Base-by-base conservation (phyloP, 1,139 yeast genomes). In the Nakaseomyces delphensis region DNA sequence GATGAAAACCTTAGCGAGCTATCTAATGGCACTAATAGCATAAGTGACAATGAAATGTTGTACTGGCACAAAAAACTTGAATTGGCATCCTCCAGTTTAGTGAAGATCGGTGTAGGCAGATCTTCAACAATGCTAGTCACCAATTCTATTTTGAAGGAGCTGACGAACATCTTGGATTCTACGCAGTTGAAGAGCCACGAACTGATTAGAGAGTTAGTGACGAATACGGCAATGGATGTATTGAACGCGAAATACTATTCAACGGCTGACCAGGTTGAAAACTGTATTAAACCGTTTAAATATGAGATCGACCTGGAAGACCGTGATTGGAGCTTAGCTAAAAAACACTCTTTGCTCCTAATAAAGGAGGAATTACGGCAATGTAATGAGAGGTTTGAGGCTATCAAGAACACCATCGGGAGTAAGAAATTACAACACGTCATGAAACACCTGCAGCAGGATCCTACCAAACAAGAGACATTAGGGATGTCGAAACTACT, bases 261-360 rank as follows among this genome's bases (percentile, higher is more conserved):
- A 1, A 91, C 98, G 0, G 94, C 98, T 0, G 98, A 93, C 60
- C 98, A 93, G 61, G 98, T 93, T 13, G 99, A 93, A 59, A 93
- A 91, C 63, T 89, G 97, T 66, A 89, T 93, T 57, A 93, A 93
- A 62, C 98, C 98, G 1, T 91, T 82, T 66, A 93, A 93, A 64
- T 91, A 91, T 62, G 98, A 93, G 60, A 89, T 93, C 48, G 98
- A 93, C 60, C 76, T 91, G 38, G 98, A 91, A 57, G 95, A 87
- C 56, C 73, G 96, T 36, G 98, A 93, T 60, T 93, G 99, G 99
- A 67, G 71, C 31, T 61, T 74, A 11, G 81, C 96, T 32, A 77
- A 85, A 49, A 94, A 84, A 24, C 94, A 83, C 57, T 75, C 97
- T 0, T 74, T 77, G 13, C 68, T 67, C 35, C 64, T 93, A 46